Evolutionary conservation across 441 rosid species (phyloP).

Genomic region (Pelargonium fulgidum): DNA sequence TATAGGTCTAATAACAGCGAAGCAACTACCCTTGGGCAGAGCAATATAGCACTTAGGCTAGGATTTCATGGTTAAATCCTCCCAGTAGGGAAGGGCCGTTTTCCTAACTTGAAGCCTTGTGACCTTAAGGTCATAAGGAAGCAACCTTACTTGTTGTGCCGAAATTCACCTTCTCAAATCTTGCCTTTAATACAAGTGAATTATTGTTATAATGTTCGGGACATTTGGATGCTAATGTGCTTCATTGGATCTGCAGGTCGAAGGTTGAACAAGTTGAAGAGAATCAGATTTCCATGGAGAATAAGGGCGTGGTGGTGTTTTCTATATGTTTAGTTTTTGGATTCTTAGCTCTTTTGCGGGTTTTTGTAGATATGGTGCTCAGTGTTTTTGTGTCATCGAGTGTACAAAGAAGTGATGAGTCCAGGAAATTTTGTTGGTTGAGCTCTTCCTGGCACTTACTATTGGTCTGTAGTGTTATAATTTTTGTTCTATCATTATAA

Average conservation of each 20-base stretch:
- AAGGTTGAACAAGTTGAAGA: slow-evolving; percentile 45
- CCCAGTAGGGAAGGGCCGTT: no score
- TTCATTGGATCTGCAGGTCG: slow-evolving; percentile 30
- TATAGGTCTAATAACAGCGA: no score
- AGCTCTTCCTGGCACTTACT: slow-evolving; percentile 61
- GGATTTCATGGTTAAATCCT: no score
- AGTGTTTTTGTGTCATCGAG: slow-evolving; percentile 29
- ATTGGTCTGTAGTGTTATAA: slow-evolving; percentile 37
- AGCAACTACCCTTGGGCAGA: no score
- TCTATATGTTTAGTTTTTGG: slow-evolving; percentile 49
- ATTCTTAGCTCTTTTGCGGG: slow-evolving; percentile 40
- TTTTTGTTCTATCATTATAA: slow-evolving; percentile 50
- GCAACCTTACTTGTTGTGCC: no score
- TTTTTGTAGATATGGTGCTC: slow-evolving; percentile 37
- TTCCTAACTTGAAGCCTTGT: no score
- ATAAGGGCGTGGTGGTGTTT: slow-evolving; percentile 53
- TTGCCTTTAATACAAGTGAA: neutral
- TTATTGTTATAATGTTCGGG: neutral
- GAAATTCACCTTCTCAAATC: no score
- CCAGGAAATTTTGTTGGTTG: slow-evolving; percentile 53
- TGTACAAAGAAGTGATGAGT: slow-evolving; percentile 25
- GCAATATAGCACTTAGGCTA: no score
- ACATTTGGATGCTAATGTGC: neutral
- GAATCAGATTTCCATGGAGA: slow-evolving; percentile 55
- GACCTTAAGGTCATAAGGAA: no score